Conservation (phyloP, 202 grass and related monocot genomes). For the Bolboschoenoplectus hybrid region DNA sequence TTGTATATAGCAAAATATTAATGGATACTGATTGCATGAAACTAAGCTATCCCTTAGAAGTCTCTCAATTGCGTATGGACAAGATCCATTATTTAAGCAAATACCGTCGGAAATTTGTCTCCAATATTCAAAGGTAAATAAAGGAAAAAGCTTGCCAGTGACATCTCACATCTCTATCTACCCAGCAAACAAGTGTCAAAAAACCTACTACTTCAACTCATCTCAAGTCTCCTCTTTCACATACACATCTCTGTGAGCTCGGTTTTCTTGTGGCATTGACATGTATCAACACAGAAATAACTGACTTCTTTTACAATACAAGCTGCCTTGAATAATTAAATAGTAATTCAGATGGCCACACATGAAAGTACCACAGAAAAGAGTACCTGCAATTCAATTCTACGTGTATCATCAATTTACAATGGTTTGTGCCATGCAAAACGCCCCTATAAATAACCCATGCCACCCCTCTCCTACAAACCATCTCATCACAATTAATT, state of each 20-base stretch:
- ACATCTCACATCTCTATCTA: too few relatives aligned
- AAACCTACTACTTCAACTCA: too few relatives aligned
- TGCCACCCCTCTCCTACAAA: not conserved
- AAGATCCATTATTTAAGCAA: too few relatives aligned
- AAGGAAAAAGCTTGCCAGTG: too few relatives aligned
- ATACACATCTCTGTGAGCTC: not conserved
- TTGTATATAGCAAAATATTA: too few relatives aligned
- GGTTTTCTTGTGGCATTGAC: not conserved
- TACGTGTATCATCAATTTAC: constrained; percentile 22
- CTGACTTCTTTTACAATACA: not conserved
- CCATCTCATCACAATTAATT: constrained; percentile 28
- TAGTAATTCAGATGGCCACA: not conserved
- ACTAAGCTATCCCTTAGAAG: too few relatives aligned
- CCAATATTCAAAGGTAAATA: too few relatives aligned
- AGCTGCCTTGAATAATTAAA: not conserved
- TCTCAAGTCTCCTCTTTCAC: constrained; percentile 12
- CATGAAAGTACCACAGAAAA: not conserved
- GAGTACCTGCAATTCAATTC: not conserved
- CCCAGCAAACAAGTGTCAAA: too few relatives aligned
- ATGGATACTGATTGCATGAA: too few relatives aligned
- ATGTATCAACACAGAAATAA: not conserved
- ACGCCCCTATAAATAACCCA: constrained; percentile 37
- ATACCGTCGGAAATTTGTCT: too few relatives aligned
- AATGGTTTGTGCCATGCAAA: constrained; percentile 17
- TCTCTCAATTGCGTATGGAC: too few relatives aligned